Percentiles rank a stretch among this genome's conserved stretches.
phyloP scores from a whole-genome alignment of 306 rosid species.

The Trifolium repens region DNA sequence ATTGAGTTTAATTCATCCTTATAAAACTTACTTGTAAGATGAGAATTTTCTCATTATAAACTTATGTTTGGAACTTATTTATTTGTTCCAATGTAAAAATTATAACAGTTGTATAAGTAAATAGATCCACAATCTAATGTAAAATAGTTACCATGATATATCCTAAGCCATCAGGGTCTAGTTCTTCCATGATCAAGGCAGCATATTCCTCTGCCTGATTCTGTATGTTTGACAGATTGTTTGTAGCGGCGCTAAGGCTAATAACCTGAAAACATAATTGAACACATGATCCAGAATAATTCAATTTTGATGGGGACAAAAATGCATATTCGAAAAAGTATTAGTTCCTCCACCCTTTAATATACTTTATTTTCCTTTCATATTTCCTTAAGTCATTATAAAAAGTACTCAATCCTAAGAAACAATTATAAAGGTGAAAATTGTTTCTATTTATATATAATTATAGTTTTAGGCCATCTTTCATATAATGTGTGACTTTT shows the following conservation, averaged over 20 bases:
- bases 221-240: slow-evolving; percentile 66
- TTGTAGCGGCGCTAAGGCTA: slow-evolving; percentile 70
- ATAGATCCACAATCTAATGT: background rate
- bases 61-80: background rate
- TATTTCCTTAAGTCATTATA: no score
- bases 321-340: slow-evolving; percentile 25
- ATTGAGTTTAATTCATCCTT: no score
- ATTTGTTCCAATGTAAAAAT: no score
- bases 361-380: no score
- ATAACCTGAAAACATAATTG: slow-evolving; percentile 62
- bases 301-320: background rate
- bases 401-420: no score
- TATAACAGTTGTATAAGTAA: background rate
- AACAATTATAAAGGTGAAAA: no score
- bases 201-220: slow-evolving; percentile 82
- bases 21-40: no score
- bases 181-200: slow-evolving; percentile 88
- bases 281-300: slow-evolving; percentile 22
- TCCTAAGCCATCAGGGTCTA: slow-evolving; percentile 61
- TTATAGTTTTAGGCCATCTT: no score
- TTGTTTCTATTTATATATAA: no score
- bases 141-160: slow-evolving; percentile 57
- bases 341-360: no score
- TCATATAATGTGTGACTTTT: no score
- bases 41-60: no score